phyloP scores from a whole-genome alignment of 2,329 filamentous ascomycete species.

The Gaeumannomyces tritici region DNA sequence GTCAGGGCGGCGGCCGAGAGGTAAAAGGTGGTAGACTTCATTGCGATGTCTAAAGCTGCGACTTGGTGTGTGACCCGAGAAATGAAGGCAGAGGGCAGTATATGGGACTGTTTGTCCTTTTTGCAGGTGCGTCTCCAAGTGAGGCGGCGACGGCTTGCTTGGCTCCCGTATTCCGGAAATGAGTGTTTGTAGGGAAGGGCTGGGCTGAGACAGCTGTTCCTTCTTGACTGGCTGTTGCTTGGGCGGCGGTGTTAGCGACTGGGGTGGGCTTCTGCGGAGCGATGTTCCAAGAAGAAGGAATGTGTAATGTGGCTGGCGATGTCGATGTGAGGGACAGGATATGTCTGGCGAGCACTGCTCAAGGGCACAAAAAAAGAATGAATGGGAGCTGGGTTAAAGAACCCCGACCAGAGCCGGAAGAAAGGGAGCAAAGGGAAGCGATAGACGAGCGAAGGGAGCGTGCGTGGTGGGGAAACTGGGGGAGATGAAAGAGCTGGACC shows the following conservation, averaged over 20 bases:
- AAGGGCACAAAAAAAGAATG: neutral
- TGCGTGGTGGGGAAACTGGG: neutral
- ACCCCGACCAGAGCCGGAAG: neutral
- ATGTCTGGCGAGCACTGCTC: neutral
- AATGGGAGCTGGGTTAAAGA: neutral
- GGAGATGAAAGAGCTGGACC: neutral
- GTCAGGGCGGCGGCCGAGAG: constrained; percentile 28
- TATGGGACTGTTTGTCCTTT: neutral
- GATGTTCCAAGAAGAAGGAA: neutral
- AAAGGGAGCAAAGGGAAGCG: neutral
- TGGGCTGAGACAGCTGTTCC: neutral
- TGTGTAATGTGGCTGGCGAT: neutral
- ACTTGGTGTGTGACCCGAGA: neutral
- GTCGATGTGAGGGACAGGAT: neutral
- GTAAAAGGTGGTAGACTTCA: constrained; percentile 30
- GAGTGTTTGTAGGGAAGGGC: neutral
- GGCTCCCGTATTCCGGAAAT: neutral
- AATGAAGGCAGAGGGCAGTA: neutral
- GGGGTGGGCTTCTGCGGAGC: neutral
- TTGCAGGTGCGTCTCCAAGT: neutral
- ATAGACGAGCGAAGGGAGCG: neutral
- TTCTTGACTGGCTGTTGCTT: neutral
- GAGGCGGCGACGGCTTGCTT: neutral
- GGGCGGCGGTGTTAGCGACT: neutral
- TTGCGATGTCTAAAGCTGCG: constrained; percentile 15